Base-by-base conservation (phyloP, 2,329 filamentous ascomycete genomes). In the Monosporascus sp. region DNA sequence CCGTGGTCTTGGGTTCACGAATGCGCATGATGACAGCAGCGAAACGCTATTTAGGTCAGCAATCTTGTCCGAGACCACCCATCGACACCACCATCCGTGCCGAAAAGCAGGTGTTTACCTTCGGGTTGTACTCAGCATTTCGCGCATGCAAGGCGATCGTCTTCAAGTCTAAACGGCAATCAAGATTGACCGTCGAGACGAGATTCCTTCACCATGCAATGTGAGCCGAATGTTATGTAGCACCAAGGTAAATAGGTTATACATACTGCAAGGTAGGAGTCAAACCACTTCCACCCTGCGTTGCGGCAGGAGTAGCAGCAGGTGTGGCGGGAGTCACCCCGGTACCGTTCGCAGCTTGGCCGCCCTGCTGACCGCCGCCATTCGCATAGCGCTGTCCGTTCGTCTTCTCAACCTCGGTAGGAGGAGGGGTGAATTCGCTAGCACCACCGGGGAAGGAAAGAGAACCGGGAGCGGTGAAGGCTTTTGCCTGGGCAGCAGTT, bases 11-110 rank as follows among this genome's bases (percentile, higher is more conserved):
- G 56, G 94, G 94, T 68, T 99, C 94, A 68, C 94, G 92, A 64
- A 99, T 99, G 78, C 94, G 91, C 94, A 99, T 97, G 74, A 99
- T 97, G 61, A 97, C 93, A 70, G 93, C 93, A 65, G 93, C 94
- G 70, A 97, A 97, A 88, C 93, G 93, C 91, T 96, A 77, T 22
- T 61, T 19, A 24, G 22, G 55, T 68, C 58, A 69, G 64, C 68
- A 65, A 64, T 60, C 65, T 54, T 49, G 53, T 58, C 51, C 55
- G 48, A 48, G 53, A 51, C 45, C 49, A 49, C 8, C 17, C 20
- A 46, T 9, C 16, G 43, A 46, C 43, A 46, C 11, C 2, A 24
- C 17, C 8, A 46, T 27, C 43, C 43, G 6, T 46, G 24, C 26
- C 43, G 20, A 3, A 9, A 16, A 17, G 26, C 69, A 69, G 65